Base-by-base conservation (phyloP, 495 filamentous ascomycete species). In the Podospora appendiculata region DNA sequence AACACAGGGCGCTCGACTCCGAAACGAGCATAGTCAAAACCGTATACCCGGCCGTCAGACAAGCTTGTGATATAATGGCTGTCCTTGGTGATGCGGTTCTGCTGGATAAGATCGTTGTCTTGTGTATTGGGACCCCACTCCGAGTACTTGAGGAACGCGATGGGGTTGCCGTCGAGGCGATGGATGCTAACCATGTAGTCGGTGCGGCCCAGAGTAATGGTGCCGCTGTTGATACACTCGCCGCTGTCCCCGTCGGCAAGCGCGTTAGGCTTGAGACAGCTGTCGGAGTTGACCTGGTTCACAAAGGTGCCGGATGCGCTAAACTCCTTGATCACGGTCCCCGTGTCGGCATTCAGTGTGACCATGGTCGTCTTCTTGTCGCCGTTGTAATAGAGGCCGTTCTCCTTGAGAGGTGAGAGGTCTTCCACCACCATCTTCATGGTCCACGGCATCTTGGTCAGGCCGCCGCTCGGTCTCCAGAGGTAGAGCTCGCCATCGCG, bases 41-140 rank as follows among this genome's bases (percentile, higher is more conserved):
- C 89, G 55, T 93, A 81, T 8, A 96, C 80, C 18, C 79, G 78
- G n/a, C 93, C 93, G 66, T 97, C 88, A 55, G 89, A 88, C 62
- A 85, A 82, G 48, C 85, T 86, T 59, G 91, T 90, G 19, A 97
- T 83, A 68, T 96, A 95, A 41, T 85, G 88, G 52, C 86, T 82
- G 65, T 97, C 93, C 73, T 89, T 87, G 9, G 89, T 88, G 4
- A 69, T 69, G 18, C 72, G 72, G 58, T 97, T 90, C 56, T 97
- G 89, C 41, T 79, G 82, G 55, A 87, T 81, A 13, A 98, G 82
- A 66, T 98, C 93, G 50, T 79, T 80, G 61, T 98, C 92, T 41
- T 83, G 87, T 45, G 87, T 94, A 65, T 98, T 98, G 9, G 91
- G 88, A 0, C 83, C 85, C 93, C 93, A 98, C 65, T 98, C 93